A percentile compares a stretch with the other conserved stretches of the same genome.
Evolutionary conservation across 192 early-diverging fungal species (phyloP).

Genomic region (Gamsiella multidivaricata): DNA sequence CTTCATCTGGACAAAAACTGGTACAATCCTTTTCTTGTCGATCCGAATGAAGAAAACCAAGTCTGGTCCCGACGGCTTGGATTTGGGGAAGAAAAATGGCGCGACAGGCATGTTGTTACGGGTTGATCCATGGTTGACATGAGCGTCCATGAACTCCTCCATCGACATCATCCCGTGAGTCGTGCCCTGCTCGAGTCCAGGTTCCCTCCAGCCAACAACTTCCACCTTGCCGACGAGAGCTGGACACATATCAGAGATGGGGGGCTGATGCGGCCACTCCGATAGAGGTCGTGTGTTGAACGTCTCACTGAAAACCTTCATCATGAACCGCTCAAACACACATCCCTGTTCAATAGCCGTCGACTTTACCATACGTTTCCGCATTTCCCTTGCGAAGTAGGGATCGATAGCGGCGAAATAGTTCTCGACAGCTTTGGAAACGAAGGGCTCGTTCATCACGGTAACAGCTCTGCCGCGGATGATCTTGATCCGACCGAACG

Average conservation of each 20-base stretch:
- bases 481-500: conserved; percentile 39
- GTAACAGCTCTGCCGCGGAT: conserved; percentile 9
- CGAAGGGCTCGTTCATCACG: conserved; percentile 22
- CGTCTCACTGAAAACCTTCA: conserved; percentile 20
- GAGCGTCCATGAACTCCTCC: conserved; percentile 28
- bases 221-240: conserved; percentile 34
- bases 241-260: conserved; percentile 22
- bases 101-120: conserved; percentile 13
- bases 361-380: conserved; percentile 4
- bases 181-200: conserved; percentile 33
- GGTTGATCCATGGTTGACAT: conserved; percentile 17
- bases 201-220: conserved; percentile 23
- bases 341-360: conserved; percentile 15
- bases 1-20: conserved; percentile 25
- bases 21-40: conserved; percentile 4
- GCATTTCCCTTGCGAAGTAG: conserved; percentile 10
- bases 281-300: conserved; percentile 25
- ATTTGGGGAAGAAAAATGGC: conserved; percentile 27
- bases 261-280: conserved; percentile 24
- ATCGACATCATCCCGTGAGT: conserved; percentile 12
- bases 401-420: conserved; percentile 8
- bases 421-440: conserved; percentile 12
- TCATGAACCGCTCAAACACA: conserved; percentile 17
- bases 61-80: conserved; percentile 26
- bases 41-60: conserved; percentile 19